These are phyloP conservation scores for Ophiostoma tasmaniense DNA, from an alignment of 2,329 filamentous ascomycete genomes.

Conservation along the genomic window DNA sequence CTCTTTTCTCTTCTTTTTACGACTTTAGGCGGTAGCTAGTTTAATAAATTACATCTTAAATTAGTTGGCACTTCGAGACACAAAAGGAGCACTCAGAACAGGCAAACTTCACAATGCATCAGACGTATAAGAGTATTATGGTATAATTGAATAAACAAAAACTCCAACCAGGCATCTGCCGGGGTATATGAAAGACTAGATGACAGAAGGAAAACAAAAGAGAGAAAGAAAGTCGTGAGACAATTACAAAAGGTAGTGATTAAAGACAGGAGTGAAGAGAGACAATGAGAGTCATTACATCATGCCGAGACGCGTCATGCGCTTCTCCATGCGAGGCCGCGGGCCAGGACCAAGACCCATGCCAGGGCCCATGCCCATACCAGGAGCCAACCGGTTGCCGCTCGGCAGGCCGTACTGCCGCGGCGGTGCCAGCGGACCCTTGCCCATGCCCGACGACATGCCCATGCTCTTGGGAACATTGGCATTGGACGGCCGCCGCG, in stretches of 20 bases:
- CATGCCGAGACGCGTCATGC: conserved; percentile 53
- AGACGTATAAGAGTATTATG: not conserved
- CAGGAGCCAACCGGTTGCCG: conserved; percentile 27
- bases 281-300: conserved; percentile 35
- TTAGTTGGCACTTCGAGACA: not conserved
- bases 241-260: not conserved
- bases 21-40: not conserved
- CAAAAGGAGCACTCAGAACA: not conserved
- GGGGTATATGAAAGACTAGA: conserved; percentile 28
- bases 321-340: conserved; percentile 50
- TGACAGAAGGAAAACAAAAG: conserved; percentile 33
- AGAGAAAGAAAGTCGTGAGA: not conserved
- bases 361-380: conserved; percentile 4
- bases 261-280: not conserved
- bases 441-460: not conserved
- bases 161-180: conserved; percentile 5
- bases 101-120: not conserved
- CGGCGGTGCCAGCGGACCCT: conserved; percentile 3
- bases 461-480: conserved; percentile 6
- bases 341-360: not conserved
- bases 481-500: conserved; percentile 12
- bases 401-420: conserved; percentile 29
- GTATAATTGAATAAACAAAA: not conserved
- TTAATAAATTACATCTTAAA: not conserved
- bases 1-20: not conserved